Conservation (phyloP, 2,329 filamentous ascomycete genomes). For the Talaromyces verruculosus region DNA sequence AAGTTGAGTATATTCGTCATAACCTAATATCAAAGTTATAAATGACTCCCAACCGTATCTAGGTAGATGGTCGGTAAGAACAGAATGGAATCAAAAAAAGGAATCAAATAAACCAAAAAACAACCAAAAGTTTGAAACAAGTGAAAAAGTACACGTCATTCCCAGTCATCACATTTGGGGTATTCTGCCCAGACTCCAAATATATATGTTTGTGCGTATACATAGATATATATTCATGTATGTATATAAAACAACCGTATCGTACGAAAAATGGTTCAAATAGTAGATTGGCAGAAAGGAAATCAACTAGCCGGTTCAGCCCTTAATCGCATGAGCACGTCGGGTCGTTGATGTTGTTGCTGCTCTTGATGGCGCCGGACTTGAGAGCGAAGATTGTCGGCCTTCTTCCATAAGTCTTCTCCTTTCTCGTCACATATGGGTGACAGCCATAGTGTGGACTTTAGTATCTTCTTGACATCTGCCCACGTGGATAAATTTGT, state of each 20-base stretch:
- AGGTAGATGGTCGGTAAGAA: not conserved
- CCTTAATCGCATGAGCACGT: constrained; percentile 3
- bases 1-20: constrained; percentile 4
- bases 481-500: constrained; percentile 25
- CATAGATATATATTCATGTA: not conserved
- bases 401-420: constrained; percentile 25
- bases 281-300: not conserved
- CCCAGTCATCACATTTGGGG: constrained; percentile 15
- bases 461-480: constrained; percentile 24
- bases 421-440: constrained; percentile 28
- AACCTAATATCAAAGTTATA: not conserved
- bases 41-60: not conserved
- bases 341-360: constrained; percentile 14
- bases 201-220: not conserved
- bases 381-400: constrained; percentile 17
- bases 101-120: not conserved
- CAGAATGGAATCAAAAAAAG: not conserved
- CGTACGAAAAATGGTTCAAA: not conserved
- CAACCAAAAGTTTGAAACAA: not conserved
- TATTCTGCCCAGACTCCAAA: constrained; percentile 15
- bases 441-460: constrained; percentile 27
- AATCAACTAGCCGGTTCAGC: constrained; percentile 13
- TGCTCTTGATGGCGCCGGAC: constrained; percentile 14
- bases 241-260: constrained; percentile 2
- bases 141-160: constrained; percentile 14